A percentile compares a stretch with the other conserved stretches of the same genome.
phyloP scores from a whole-genome alignment of 108 stramenopile species.

The Fragilariopsis cylindrus region DNA sequence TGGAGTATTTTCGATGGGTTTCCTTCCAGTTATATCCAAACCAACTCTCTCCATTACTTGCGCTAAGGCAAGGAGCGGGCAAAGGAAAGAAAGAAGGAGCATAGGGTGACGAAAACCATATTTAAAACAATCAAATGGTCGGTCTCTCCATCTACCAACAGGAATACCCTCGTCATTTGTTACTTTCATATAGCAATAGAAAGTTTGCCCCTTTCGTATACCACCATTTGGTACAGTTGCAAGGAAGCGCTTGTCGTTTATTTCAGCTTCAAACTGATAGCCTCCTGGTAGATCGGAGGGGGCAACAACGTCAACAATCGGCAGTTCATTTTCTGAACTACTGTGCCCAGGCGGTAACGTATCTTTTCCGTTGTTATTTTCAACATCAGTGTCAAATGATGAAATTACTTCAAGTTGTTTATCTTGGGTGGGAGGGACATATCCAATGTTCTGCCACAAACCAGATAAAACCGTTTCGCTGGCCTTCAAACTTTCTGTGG shows the following conservation, averaged over 20 bases:
- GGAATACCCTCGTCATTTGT: slow-evolving; percentile 46
- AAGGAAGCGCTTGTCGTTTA: slow-evolving; percentile 54
- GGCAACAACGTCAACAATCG: slow-evolving; percentile 68
- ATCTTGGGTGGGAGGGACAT: slow-evolving; percentile 7
- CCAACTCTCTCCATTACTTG: slow-evolving; percentile 75
- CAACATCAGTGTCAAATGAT: background rate
- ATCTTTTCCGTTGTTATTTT: background rate
- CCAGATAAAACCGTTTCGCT: background rate
- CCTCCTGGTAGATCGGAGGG: slow-evolving; percentile 83
- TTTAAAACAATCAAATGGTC: slow-evolving; percentile 39
- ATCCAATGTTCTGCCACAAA: slow-evolving; percentile 14
- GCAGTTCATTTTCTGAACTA: slow-evolving; percentile 14
- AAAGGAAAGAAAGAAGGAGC: slow-evolving; percentile 58
- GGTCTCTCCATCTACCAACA: slow-evolving; percentile 66
- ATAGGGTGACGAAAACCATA: slow-evolving; percentile 66
- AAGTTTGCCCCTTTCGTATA: slow-evolving; percentile 69
- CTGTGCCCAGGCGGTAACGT: background rate
- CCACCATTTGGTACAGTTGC: slow-evolving; percentile 80
- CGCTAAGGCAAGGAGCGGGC: slow-evolving; percentile 67
- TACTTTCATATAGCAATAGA: slow-evolving; percentile 74
- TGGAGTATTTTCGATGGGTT: slow-evolving; percentile 31
- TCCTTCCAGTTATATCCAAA: slow-evolving; percentile 64
- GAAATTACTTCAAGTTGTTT: background rate
- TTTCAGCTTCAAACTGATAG: slow-evolving; percentile 79
- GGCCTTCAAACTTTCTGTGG: slow-evolving; percentile 3